These are phyloP conservation scores for Hamamelis virginiana DNA, from an alignment of 164 flowering plant species.

Conservation along the genomic window DNA sequence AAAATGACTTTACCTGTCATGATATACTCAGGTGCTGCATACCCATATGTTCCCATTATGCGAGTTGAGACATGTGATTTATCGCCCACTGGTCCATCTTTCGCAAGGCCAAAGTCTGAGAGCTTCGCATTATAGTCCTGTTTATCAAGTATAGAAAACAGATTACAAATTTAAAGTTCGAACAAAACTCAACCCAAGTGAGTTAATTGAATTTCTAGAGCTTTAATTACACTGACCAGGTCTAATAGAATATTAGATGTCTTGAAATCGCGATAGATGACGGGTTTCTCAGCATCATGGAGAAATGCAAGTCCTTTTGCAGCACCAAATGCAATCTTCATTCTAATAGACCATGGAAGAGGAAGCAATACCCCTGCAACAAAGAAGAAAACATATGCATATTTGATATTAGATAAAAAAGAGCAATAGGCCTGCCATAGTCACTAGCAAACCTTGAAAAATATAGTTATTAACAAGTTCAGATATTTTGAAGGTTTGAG, in stretches of 20 bases:
- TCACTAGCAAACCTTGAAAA: too few species aligned
- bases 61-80: conserved; percentile 90
- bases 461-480: too few species aligned
- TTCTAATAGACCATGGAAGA: conserved; percentile 72
- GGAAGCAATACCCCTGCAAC: conserved; percentile 81
- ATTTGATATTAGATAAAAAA: not conserved
- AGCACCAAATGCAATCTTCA: conserved; percentile 88
- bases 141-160: not conserved
- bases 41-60: conserved; percentile 90
- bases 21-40: conserved; percentile 88
- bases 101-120: conserved; percentile 89
- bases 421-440: not conserved
- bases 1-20: conserved; percentile 60
- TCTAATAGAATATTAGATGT: conserved; percentile 89
- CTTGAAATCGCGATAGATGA: conserved; percentile 91
- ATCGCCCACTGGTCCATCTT: conserved; percentile 89
- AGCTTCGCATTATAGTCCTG: conserved; percentile 88
- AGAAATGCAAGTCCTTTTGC: conserved; percentile 97
- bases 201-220: not conserved
- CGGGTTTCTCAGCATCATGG: conserved; percentile 90
- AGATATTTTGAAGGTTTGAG: too few species aligned
- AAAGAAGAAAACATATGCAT: not conserved
- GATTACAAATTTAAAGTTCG: not conserved
- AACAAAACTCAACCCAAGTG: not conserved
- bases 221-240: conserved; percentile 41